Conservation (phyloP, 148 eudicot genomes). For the Fagopyrum tataricum region DNA sequence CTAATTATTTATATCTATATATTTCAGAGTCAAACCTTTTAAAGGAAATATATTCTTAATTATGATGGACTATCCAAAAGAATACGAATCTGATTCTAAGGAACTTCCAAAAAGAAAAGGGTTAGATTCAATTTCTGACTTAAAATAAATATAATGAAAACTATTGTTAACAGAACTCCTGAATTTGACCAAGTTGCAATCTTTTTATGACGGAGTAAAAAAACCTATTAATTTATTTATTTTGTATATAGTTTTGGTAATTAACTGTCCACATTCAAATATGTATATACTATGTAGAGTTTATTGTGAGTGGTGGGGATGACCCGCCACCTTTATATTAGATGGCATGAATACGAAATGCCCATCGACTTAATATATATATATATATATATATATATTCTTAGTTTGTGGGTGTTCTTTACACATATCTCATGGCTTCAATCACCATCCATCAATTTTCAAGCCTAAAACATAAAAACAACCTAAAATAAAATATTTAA, state of each 20-base stretch:
- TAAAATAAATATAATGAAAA: background rate
- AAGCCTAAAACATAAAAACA: too few species aligned
- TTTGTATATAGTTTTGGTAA: background rate
- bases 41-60: background rate
- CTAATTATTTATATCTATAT: background rate
- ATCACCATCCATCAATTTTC: background rate
- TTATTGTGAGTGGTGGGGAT: background rate
- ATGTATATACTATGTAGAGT: background rate
- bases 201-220: background rate
- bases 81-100: background rate
- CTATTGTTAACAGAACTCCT: background rate
- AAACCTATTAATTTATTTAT: background rate
- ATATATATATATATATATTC: background rate
- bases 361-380: background rate
- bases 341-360: conserved; percentile 1
- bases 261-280: background rate
- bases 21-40: background rate
- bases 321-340: conserved; percentile 4
- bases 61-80: background rate
- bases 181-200: background rate
- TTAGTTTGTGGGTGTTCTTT: conserved; percentile 2
- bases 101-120: background rate
- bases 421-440: background rate
- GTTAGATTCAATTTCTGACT: background rate
- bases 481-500: too few species aligned